A percentile compares a stretch with the other conserved stretches of the same genome.
phyloP scores from a whole-genome alignment of 2,329 filamentous ascomycete species.

The Cryphonectria parasitica region DNA sequence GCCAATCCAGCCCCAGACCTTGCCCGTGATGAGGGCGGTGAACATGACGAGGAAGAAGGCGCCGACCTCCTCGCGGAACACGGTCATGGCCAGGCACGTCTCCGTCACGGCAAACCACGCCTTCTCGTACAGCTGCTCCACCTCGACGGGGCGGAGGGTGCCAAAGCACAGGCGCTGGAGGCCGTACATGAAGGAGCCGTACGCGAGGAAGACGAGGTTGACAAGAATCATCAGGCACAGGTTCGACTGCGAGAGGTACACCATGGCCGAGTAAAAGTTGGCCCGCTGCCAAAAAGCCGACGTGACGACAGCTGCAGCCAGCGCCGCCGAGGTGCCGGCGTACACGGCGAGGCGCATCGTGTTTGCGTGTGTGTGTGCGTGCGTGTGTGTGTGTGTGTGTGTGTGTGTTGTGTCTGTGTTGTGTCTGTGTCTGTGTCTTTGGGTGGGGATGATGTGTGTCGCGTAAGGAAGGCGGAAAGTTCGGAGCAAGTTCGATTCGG shows the following conservation, averaged over 20 bases:
- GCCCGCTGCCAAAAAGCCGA: conserved; percentile 93
- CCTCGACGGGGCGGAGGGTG: conserved; percentile 86
- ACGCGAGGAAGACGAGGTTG: conserved; percentile 84
- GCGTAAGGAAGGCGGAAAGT: background rate
- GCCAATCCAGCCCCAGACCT: conserved; percentile 98
- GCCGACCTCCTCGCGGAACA: conserved; percentile 93
- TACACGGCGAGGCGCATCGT: conserved; percentile 65
- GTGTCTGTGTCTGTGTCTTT: too few species aligned
- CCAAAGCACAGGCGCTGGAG: conserved; percentile 92
- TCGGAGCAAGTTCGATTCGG: conserved; percentile 3
- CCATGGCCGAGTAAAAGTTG: conserved; percentile 98
- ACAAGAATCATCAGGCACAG: conserved; percentile 92
- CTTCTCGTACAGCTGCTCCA: conserved; percentile 95
- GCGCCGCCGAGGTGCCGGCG: conserved; percentile 73
- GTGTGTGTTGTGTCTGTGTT: conserved; percentile 38
- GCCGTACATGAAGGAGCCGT: conserved; percentile 79
- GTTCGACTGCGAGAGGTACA: conserved; percentile 95
- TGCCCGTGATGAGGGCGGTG: conserved; percentile 85
- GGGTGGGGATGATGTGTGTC: background rate
- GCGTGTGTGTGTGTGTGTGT: background rate
- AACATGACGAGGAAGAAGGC: conserved; percentile 98
- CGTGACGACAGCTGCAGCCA: conserved; percentile 81
- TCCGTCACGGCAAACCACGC: conserved; percentile 98
- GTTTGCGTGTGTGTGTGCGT: conserved; percentile 29
- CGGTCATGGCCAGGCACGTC: conserved; percentile 96